Base-by-base conservation (phyloP, 805 yeast genomes). In the Barnettozyma californica region DNA sequence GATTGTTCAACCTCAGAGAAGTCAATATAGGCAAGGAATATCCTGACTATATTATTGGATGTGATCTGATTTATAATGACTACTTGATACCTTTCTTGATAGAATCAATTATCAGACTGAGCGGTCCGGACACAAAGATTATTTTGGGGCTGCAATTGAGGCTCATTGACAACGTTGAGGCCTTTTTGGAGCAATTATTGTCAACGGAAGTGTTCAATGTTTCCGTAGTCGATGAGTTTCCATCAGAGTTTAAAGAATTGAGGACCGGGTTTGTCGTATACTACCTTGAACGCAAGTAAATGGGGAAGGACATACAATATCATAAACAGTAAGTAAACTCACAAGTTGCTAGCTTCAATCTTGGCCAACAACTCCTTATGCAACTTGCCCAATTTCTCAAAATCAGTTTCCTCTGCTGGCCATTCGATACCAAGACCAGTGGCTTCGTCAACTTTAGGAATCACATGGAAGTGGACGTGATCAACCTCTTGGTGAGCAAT, bases 401-500 rank as follows among this genome's bases (percentile, higher is more conserved):
- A 82, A 62, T 87, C 86, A 29, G 92, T 86, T 48, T 74, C 79
- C 58, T 82, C 78, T 18, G 90, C 83, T n/a, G 98, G 98, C 98
- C 99, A 94, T 25, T 94, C 96, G 29, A 92, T 89, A 33, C 75
- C 76, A 54, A 92, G 75, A 1, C 99, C 99, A 18, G 91, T 73
- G 37, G 76, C 75, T 2, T 67, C 71, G 59, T 82, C 83, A 50
- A 76, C 77, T 77, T 92, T 92, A 44, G 99, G 99, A 64, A 92
- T 92, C 66, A 92, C 80, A 67, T 92, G 99, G 78, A 94, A 87
- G 67, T 92, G 99, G 50, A 94, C 97, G 65, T 92, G 99, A 57
- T 87, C 94, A 49, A 94, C 98, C 48, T 77, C 84, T 71, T 92
- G 99, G 64, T 94, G 98, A 11, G 98, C 99, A 62, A 91, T 83